Evolutionary conservation across 73 alveolate species (phyloP).

Genomic region (Paramecium caudatum): DNA sequence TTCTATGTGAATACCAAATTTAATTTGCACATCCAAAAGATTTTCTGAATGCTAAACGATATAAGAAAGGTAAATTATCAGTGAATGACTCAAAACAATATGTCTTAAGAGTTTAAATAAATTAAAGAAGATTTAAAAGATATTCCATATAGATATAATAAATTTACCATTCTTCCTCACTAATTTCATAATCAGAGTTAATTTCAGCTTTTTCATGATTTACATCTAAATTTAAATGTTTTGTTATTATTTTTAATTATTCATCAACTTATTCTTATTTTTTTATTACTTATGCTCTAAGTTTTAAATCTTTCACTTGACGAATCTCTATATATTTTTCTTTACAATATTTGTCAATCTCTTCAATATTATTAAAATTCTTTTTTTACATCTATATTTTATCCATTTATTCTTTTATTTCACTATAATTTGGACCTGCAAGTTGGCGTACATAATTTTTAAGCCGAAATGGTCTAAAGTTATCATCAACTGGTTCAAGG

Average conservation of each 20-base stretch:
- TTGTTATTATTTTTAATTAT: neutral
- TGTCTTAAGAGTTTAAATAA: neutral
- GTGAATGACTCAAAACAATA: no score
- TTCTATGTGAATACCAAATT: conserved; percentile 36
- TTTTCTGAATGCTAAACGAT: conserved; percentile 61
- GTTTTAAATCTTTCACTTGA: conserved; percentile 15
- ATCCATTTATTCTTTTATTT: conserved; percentile 60
- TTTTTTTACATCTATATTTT: neutral
- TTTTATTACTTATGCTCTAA: conserved; percentile 39
- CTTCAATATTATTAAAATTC: neutral
- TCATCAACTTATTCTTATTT: conserved; percentile 22
- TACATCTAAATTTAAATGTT: conserved; percentile 46
- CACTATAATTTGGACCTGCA: conserved; percentile 23
- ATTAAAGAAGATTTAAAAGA: neutral
- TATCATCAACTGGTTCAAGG: conserved; percentile 69
- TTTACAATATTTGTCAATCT: conserved; percentile 61
- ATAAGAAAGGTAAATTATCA: conserved; percentile 68
- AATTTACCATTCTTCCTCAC: conserved; percentile 73
- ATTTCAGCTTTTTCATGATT: conserved; percentile 71
- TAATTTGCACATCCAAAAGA: conserved; percentile 72
- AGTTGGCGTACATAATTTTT: conserved; percentile 44
- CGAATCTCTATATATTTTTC: neutral
- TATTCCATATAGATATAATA: conserved; percentile 69
- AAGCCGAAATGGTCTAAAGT: conserved; percentile 67
- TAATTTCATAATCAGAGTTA: conserved; percentile 51